Evolutionary conservation across 192 early-diverging fungal species (phyloP), one percentile per base, ranked within the genome.

Genomic region (Backusella parvicylindrica): DNA sequence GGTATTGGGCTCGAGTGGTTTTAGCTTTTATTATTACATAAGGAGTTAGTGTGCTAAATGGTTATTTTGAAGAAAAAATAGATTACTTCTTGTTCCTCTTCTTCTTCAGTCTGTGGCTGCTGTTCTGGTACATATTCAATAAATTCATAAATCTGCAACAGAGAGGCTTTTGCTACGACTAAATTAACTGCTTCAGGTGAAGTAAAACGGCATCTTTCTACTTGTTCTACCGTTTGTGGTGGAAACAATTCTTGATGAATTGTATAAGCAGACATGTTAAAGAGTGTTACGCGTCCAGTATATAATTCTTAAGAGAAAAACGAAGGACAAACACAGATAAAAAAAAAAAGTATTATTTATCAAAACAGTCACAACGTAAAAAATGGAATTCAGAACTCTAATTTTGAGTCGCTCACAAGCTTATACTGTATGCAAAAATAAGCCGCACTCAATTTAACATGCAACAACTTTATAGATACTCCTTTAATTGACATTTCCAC

Each of bases 121-220:
- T 41, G 43, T 9, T 56, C 75, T 18, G 70, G 75, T 23, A 76
- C 78, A 13, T 85, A 81, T 70, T 93, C 90, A 9, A 84, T 68
- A 68, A 93, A 90, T 38, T 76, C 82, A 80, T 90, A 95, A 69
- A 95, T 83, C 77, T 93, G 87, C 31, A 95, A 82, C 26, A 92
- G 73, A n/a, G 84, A 84, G 18, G 83, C 81, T 41, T 87, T 87
- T 33, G 90, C 86, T 11, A 95, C 89, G 63, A 91, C 83, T 15
- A 95, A 63, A 81, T 95, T 95, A 8, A 79, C 74, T 6, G 83
- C 82, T 30, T 84, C 78, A 0, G 91, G 86, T 3, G 82, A 73
- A 15, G 89, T 90, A 79, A 95, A 92, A 28, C 84, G 80, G 21
- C 87, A 89, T 63, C 83, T 82, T 70, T 87, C 87, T 49, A 85